Percentiles rank a stretch among this genome's conserved stretches.
phyloP scores from a whole-genome alignment of 352 stramenopile genomes.

The Pythium guiyangense region DNA sequence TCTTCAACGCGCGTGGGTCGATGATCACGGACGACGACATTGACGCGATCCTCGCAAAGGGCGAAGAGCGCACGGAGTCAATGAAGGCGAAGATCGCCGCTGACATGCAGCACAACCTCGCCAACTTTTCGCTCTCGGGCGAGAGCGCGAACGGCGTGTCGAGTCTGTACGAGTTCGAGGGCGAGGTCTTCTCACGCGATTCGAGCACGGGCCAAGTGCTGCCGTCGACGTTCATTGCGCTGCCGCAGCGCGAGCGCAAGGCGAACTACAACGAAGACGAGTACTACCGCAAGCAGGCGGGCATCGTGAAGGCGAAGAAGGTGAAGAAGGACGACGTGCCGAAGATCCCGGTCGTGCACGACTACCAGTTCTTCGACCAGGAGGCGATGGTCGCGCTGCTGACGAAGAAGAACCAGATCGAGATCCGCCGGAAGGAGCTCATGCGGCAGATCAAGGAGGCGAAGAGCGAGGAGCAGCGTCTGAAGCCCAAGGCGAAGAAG shows the following conservation, averaged over 20 bases:
- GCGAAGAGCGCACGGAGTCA: slow-evolving; percentile 86
- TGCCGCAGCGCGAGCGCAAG: slow-evolving; percentile 85
- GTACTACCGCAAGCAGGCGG: slow-evolving; percentile 91
- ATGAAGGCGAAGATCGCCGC: slow-evolving; percentile 86
- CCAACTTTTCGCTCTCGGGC: slow-evolving; percentile 92
- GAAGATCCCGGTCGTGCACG: slow-evolving; percentile 89
- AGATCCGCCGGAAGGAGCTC: slow-evolving; percentile 88
- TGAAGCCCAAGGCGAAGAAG: slow-evolving; percentile 80
- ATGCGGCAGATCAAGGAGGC: slow-evolving; percentile 78
- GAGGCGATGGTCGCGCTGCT: slow-evolving; percentile 84
- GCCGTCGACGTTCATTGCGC: slow-evolving; percentile 88
- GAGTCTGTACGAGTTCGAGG: slow-evolving; percentile 88
- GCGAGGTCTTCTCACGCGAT: slow-evolving; percentile 89
- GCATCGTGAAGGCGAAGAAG: slow-evolving; percentile 80
- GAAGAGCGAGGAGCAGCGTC: slow-evolving; percentile 71
- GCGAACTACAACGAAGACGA: slow-evolving; percentile 96
- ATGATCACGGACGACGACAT: slow-evolving; percentile 93
- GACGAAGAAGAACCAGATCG: slow-evolving; percentile 83
- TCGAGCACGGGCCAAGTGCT: slow-evolving; percentile 67
- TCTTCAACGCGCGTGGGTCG: slow-evolving; percentile 83
- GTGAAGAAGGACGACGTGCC: slow-evolving; percentile 87
- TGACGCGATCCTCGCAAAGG: slow-evolving; percentile 88
- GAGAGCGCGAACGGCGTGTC: slow-evolving; percentile 76
- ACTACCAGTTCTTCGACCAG: slow-evolving; percentile 95
- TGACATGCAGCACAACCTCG: slow-evolving; percentile 95